Conservation (phyloP, 805 yeast genomes). For the Teunomyces stri region DNA sequence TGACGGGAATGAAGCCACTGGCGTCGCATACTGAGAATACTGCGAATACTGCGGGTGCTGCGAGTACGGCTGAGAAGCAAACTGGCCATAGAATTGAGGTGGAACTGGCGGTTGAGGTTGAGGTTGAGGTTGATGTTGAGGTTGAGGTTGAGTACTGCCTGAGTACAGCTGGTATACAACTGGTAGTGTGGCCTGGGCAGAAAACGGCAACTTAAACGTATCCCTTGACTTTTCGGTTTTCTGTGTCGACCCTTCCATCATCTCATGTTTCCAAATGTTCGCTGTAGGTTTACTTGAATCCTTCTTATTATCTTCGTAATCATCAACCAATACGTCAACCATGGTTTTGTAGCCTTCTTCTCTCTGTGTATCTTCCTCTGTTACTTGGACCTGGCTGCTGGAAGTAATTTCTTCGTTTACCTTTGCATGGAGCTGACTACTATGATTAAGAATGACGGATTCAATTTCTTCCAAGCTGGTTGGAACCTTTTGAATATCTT, state of each 20-base stretch:
- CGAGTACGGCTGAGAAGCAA: slow-evolving; percentile 2
- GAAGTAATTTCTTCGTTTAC: slow-evolving; percentile 5
- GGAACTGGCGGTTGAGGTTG: background rate
- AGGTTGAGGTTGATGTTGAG: background rate
- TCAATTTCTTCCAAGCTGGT: slow-evolving; percentile 37
- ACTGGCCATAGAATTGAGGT: background rate
- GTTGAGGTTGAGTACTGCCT: background rate
- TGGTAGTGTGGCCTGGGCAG: background rate
- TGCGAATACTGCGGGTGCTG: slow-evolving; percentile 4
- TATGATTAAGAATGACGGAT: slow-evolving; percentile 32
- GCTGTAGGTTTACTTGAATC: background rate
- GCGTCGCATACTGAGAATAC: slow-evolving; percentile 4
- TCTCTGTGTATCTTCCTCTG: slow-evolving; percentile 5
- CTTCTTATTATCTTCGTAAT: background rate
- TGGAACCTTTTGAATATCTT: slow-evolving; percentile 12
- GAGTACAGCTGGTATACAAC: background rate
- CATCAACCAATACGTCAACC: slow-evolving; percentile 18
- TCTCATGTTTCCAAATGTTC: background rate
- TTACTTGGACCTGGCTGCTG: background rate
- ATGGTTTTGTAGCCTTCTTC: slow-evolving; percentile 14
- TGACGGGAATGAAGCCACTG: background rate
- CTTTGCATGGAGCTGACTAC: slow-evolving; percentile 19
- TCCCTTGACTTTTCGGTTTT: background rate
- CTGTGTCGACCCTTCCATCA: background rate
- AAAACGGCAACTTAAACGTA: background rate